A percentile compares a stretch with the other conserved stretches of the same genome.
Evolutionary conservation across 179 eudicot genomes (phyloP).

Genomic region (Silene noctiflora): DNA sequence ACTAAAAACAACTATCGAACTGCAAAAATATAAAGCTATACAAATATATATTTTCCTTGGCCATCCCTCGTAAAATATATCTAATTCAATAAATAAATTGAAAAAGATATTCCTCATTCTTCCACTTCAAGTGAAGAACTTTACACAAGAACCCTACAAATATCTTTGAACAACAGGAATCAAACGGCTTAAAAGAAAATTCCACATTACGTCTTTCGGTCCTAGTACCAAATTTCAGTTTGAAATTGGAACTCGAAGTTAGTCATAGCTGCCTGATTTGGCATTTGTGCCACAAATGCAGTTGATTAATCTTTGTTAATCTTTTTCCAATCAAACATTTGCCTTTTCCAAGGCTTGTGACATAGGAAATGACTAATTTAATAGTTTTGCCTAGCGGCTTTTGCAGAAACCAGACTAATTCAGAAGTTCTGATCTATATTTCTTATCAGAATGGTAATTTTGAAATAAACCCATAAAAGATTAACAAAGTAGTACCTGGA

Average conservation of each 20-base stretch:
- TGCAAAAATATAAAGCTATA: neutral
- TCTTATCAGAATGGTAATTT: neutral
- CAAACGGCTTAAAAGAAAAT: neutral
- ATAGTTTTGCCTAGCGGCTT: neutral
- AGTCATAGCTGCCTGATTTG: neutral
- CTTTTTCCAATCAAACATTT: neutral
- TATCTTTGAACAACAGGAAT: neutral
- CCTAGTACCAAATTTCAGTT: no score
- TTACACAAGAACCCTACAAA: neutral
- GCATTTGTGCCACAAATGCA: neutral
- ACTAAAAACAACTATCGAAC: neutral
- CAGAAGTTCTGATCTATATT: neutral
- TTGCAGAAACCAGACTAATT: neutral
- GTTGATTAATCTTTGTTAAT: neutral
- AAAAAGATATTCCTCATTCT: neutral
- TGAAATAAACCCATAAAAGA: neutral
- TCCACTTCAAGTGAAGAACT: neutral
- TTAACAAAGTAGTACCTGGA: conserved; percentile 49
- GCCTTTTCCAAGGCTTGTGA: neutral
- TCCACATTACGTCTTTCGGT: neutral
- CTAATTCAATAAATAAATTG: neutral
- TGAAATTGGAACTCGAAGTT: neutral
- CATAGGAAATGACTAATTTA: neutral
- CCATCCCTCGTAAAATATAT: neutral
- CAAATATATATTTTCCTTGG: neutral